Base-by-base conservation (phyloP, 345 rosid species). In the Iberis pinnata region DNA sequence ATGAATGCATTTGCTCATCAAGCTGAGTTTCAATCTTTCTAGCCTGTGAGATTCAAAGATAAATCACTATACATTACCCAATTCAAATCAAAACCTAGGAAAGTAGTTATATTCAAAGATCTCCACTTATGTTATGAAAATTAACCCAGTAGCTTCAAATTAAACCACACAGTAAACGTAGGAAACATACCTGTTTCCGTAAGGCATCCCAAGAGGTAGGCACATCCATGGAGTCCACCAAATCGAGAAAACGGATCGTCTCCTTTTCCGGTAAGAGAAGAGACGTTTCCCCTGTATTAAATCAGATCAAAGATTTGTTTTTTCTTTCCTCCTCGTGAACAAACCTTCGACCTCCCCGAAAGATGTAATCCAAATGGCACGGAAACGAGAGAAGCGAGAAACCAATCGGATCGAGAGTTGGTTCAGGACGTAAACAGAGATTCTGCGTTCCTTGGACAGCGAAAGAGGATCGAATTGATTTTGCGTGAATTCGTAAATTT, bases 11-110 rank as follows among this genome's bases (percentile, higher is more conserved):
- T 76, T 92, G 93, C 76, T 88, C 95, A 53, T 92, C 98, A 68
- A 92, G 78, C 76, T 83, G 97, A 68, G 97, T 94, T 79, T 92
- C 95, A 9, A 88, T 80, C 69, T 83, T 92, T 69, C 94, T 85
- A 35, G 98, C 98, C 98, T 92, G 74, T 29, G 13, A 16, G 36
- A 38, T 51, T 25, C 33, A 29, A 7, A 29, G n/a, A n/a, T 45
- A 59, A 33, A 50, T 4, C 12, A 60, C 11, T 22, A 3, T 22
- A 2, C 6, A 22, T 22, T 22, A 22, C 25, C 25, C 25, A n/a
- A n/a, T 22, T 6, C 25, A 22, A 22, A 22, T 2, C 25, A 22
- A 22, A 22, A 22, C 25, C 25, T 22, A 22, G 6, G 25, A 22
- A 2, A 22, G 25, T n/a, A n/a, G n/a, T n/a, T n/a, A n/a, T n/a